Percentiles rank a stretch among this genome's conserved stretches.
phyloP scores from a whole-genome alignment of 306 rosid species.

The Fagus sylvatica region DNA sequence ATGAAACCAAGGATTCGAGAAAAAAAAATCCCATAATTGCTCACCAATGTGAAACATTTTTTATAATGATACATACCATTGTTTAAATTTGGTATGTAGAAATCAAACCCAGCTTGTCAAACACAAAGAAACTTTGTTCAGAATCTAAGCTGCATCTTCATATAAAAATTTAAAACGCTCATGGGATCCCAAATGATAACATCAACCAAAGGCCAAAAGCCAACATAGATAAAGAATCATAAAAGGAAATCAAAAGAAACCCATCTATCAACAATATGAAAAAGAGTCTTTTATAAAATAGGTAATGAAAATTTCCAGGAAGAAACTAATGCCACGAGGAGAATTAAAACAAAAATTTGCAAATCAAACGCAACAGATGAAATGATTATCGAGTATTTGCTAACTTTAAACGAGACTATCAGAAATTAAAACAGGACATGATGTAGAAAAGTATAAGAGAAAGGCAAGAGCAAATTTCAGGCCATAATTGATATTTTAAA shows the following conservation, averaged over 20 bases:
- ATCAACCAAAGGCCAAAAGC: not conserved
- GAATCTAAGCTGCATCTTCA: not conserved
- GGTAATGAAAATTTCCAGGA: not conserved
- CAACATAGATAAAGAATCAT: not conserved
- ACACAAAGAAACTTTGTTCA: not conserved
- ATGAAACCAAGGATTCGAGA: not conserved
- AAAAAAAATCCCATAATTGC: not conserved
- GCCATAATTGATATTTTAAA: constrained; percentile 79
- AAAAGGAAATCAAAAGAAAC: not conserved
- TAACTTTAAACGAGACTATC: constrained; percentile 13
- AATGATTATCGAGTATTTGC: constrained; percentile 15
- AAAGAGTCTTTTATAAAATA: not conserved
- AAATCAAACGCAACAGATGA: constrained; percentile 14
- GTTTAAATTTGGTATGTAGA: not conserved
- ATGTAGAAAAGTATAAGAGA: constrained; percentile 74
- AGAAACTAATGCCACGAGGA: not conserved
- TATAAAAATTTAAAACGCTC: not conserved
- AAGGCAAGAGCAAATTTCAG: constrained; percentile 69
- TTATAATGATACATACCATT: not conserved
- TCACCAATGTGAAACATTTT: not conserved
- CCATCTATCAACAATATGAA: not conserved
- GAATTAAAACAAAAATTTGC: constrained; percentile 9
- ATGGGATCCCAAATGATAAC: not conserved
- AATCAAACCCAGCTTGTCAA: not conserved
- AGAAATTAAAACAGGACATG: constrained; percentile 42